Base-by-base conservation (phyloP, 169 alveolate genomes). In the Plasmodium vivax region DNA sequence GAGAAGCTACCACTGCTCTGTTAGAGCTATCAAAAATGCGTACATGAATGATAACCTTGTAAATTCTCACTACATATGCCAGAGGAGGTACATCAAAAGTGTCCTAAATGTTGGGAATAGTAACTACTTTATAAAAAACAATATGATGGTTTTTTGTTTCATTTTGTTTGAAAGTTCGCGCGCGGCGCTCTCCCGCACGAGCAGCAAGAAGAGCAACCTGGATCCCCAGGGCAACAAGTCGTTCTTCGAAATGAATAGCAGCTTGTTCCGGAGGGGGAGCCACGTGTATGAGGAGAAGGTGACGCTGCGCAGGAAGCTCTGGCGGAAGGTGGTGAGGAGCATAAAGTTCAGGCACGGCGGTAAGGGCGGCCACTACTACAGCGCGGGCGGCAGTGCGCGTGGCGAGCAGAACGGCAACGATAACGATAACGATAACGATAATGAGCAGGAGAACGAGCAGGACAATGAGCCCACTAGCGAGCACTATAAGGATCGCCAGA, bases 81-180 rank as follows among this genome's bases (percentile, higher is more conserved):
- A 56, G 47, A 87, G 51, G 54, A 45, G 82, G 82, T 87, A 75
- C 68, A 19, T 87, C 75, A 87, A 87, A 75, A 87, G 82, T 75
- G 68, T 87, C n/a, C 38, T 87, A 87, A 87, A 87, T 77, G 71
- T 87, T 75, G 93, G 93, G 30, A 87, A 87, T 79, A 75, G 87
- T 54, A 87, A 87, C 54, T 87, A 87, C 77, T 79, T 75, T 12
- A 87, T 87, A 87, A 87, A 87, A 14, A 56, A 87, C n/a, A 87
- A 58, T 75, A 87, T 87, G 93, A 77, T 87, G n/a, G 71, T 87
- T 32, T 87, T 87, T n/a, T 87, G 85, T 34, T 87, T 74, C 77
- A 41, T 87, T 19, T 43, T 87, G 45, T 87, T 87, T 79, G 93
- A 79, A 75, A 87, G 68, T 87, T 75, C 85, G 6, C 32, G 45